Evolutionary conservation across 345 rosid genomes (phyloP), one percentile per base, ranked within the genome.

Genomic region (Salix suchowensis): DNA sequence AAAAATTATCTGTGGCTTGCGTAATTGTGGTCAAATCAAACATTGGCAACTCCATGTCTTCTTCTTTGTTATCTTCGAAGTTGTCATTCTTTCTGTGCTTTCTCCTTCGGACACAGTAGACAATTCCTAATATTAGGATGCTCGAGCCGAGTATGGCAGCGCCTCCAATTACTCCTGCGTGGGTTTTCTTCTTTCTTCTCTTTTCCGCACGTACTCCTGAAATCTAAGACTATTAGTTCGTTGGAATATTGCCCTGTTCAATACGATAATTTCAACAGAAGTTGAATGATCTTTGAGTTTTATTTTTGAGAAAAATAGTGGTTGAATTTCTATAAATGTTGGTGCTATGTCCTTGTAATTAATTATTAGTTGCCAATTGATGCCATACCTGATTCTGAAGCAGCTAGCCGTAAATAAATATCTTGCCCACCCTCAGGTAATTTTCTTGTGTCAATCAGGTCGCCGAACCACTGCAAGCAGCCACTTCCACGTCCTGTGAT

Each of bases 401-500:
- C 79, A 64, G 79, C 34, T 46, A 70, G 39, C 44, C 79, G 30
- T 5, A 80, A 18, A 26, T 70, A 80, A 16, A 80, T 40, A n/a
- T 67, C 46, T 14, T 76, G 73, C 9, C 83, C 77, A 6, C 15
- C 16, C 18, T 26, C 74, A 8, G 16, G 0, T 19, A 28, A 34
- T 11, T 46, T n/a, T 52, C 65, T 76, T 28, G 46, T 67, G 39
- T 76, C 74, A 40, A 76, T 9, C 30, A 76, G 55, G 34, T 67
- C 80, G 6, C 23, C 54, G 28, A 76, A 72, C 83, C 82, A 80
- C 0, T 18, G 70, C 62, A 67, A 72, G 68, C 82, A 80, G 32
- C 82, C 82, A 65, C 62, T 65, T 64, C 79, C 72, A 7, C 65
- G 42, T n/a, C 12, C 69, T 58, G 24, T 74, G 39, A 80, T 39